Conservation (phyloP, 2,329 filamentous ascomycete genomes). For the Zopfia rhizophila region DNA sequence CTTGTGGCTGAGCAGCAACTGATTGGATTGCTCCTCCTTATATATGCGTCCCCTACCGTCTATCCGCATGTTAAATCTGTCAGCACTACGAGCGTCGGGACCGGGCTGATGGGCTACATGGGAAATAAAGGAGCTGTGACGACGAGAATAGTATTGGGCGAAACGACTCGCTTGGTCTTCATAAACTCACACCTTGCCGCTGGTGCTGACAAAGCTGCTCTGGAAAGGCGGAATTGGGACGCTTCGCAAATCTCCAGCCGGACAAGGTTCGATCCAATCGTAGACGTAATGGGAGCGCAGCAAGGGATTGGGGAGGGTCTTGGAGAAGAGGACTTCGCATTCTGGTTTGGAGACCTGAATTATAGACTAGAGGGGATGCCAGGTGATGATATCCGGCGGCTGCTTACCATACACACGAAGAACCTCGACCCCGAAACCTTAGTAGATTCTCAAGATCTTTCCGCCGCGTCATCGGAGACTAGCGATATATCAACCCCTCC, state of each 20-base stretch:
- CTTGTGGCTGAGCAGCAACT: slow-evolving; percentile 85
- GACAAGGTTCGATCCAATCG: slow-evolving; percentile 80
- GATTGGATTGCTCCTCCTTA: slow-evolving; percentile 82
- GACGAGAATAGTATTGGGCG: slow-evolving; percentile 83
- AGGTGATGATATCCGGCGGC: slow-evolving; percentile 85
- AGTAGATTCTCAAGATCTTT: slow-evolving; percentile 21
- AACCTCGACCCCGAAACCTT: slow-evolving; percentile 60
- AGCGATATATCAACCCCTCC: neutral
- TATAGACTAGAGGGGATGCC: slow-evolving; percentile 90
- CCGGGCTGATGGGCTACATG: slow-evolving; percentile 90
- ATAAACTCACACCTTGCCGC: slow-evolving; percentile 92
- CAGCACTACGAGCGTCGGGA: slow-evolving; percentile 85
- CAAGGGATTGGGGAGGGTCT: slow-evolving; percentile 71
- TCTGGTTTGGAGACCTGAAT: slow-evolving; percentile 97
- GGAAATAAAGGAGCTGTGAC: slow-evolving; percentile 95
- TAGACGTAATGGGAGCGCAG: slow-evolving; percentile 70
- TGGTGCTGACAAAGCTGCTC: slow-evolving; percentile 77
- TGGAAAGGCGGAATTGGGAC: slow-evolving; percentile 93
- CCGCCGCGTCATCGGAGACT: slow-evolving; percentile 8
- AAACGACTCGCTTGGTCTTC: slow-evolving; percentile 89
- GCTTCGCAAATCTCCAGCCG: slow-evolving; percentile 79
- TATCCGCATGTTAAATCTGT: slow-evolving; percentile 80
- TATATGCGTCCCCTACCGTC: slow-evolving; percentile 85
- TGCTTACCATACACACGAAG: slow-evolving; percentile 87
- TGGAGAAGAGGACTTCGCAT: slow-evolving; percentile 90